Base-by-base conservation (phyloP, 306 rosid species). In the Rosa chinensis region DNA sequence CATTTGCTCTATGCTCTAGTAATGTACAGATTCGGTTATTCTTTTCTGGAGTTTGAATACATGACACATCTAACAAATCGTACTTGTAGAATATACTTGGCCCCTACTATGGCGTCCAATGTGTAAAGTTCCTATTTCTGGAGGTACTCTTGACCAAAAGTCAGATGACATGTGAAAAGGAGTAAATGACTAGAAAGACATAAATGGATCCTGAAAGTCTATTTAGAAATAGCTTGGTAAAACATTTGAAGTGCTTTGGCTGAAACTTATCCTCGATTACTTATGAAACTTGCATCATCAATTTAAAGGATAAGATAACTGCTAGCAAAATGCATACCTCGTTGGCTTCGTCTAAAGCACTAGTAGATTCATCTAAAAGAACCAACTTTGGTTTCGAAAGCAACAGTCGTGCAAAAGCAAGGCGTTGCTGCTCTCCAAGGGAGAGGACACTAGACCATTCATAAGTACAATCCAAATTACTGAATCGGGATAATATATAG, bases 371-470 rank as follows among this genome's bases (percentile, higher is more conserved):
- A 85, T 95, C 99, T 87, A 95, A 74, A 7, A 95, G 90, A 79
- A 87, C 92, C 84, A 95, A 80, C 79, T 87, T 84, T 56, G 98
- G 98, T 77, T 86, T 93, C 2, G 97, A 85, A 81, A 95, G 98
- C 80, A 95, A 83, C 48, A 95, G 86, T 25, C 99, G 98, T 43
- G 97, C 99, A 84, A 93, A 90, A 10, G 99, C 98, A 53, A 95
- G 91, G 81, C 99, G 99, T 66, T 95, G 99, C 81, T 95, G 99
- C 87, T 95, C 99, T 73, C 99, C 99, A 4, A 95, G 88, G 55
- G 99, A 95, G 55, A 95, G 93, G 85, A 95, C 98, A 85, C 98
- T 93, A 18, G 99, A 89, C 99, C 99, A 95, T 81, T 93, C 99
- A n/a, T 78, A 88, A 3, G 75, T 90, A 76, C 89, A 84, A 84